These are phyloP conservation scores for Barnettozyma sp. DNA, from an alignment of 805 yeast genomes.

Conservation along the genomic window DNA sequence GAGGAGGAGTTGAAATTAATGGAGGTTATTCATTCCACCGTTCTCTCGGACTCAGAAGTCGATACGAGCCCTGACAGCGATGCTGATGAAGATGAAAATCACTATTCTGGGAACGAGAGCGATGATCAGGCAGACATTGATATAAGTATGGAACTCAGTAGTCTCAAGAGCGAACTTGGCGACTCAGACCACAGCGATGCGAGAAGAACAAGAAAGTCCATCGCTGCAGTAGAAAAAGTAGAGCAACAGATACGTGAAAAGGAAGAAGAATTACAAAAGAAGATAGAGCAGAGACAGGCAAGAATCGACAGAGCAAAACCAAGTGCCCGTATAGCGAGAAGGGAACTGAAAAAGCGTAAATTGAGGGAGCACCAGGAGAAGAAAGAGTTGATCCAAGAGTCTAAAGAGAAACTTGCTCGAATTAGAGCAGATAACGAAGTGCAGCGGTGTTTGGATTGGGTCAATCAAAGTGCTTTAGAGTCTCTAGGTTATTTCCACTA, in stretches of 20 bases:
- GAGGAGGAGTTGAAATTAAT: conserved; percentile 37
- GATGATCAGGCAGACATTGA: conserved; percentile 16
- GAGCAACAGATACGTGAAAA: conserved; percentile 18
- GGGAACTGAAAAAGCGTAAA: conserved; percentile 30
- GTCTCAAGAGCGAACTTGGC: conserved; percentile 8
- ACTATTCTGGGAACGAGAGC: too few relatives aligned
- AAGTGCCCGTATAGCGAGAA: conserved; percentile 30
- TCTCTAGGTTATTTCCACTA: conserved; percentile 45
- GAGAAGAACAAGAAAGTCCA: conserved; percentile 25
- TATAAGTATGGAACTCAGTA: conserved; percentile 9
- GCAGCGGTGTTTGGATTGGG: conserved; percentile 52
- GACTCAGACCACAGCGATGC: conserved; percentile 10
- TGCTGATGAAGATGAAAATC: conserved; percentile 18
- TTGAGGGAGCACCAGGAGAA: conserved; percentile 29
- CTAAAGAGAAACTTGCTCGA: conserved; percentile 26
- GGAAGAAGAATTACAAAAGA: conserved; percentile 5
- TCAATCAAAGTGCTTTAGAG: conserved; percentile 50
- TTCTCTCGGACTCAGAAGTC: conserved; percentile 29
- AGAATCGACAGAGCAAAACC: conserved; percentile 26
- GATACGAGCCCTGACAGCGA: conserved; percentile 15
- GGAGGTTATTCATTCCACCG: conserved; percentile 33
- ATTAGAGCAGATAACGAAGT: conserved; percentile 35
- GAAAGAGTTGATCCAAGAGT: conserved; percentile 20
- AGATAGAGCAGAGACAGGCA: conserved; percentile 16
- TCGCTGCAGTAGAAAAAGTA: conserved; percentile 18